Conservation (phyloP, 345 rosid species). For the Hibiscus tridactylites region DNA sequence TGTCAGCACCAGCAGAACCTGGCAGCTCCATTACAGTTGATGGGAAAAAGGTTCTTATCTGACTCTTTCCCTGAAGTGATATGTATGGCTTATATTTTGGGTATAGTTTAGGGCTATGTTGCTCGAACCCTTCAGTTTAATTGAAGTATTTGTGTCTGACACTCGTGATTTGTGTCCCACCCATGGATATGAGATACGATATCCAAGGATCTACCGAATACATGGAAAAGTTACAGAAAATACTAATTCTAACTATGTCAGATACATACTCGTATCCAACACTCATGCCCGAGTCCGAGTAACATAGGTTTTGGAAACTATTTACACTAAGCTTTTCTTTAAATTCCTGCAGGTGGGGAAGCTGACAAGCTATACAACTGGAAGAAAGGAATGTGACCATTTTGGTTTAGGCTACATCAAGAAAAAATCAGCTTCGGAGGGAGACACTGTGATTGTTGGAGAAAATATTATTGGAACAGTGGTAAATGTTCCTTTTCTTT, state of each 20-base stretch:
- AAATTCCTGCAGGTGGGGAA: conserved; percentile 49
- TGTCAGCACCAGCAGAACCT: conserved; percentile 68
- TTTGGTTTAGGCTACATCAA: conserved; percentile 79
- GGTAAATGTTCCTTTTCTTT: conserved; percentile 55
- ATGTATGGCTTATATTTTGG: conserved; percentile 14
- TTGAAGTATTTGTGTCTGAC: too few species aligned
- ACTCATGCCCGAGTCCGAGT: too few species aligned
- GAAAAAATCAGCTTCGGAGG: conserved; percentile 38
- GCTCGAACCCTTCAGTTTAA: too few species aligned
- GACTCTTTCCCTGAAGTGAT: background rate
- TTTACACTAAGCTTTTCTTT: background rate
- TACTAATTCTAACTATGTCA: too few species aligned
- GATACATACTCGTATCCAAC: too few species aligned
- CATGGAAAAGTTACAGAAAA: too few species aligned
- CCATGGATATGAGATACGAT: too few species aligned
- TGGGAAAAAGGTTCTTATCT: conserved; percentile 52
- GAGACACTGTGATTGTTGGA: conserved; percentile 49
- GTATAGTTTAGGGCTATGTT: background rate
- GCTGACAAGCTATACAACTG: conserved; percentile 63
- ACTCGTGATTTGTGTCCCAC: too few species aligned
- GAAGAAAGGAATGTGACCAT: conserved; percentile 35
- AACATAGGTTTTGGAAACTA: background rate
- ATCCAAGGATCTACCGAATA: too few species aligned
- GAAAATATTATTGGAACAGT: conserved; percentile 46
- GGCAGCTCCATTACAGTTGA: conserved; percentile 54